phyloP scores from a whole-genome alignment of 2,329 filamentous ascomycete genomes.

The Sarocladiaceae sp. region DNA sequence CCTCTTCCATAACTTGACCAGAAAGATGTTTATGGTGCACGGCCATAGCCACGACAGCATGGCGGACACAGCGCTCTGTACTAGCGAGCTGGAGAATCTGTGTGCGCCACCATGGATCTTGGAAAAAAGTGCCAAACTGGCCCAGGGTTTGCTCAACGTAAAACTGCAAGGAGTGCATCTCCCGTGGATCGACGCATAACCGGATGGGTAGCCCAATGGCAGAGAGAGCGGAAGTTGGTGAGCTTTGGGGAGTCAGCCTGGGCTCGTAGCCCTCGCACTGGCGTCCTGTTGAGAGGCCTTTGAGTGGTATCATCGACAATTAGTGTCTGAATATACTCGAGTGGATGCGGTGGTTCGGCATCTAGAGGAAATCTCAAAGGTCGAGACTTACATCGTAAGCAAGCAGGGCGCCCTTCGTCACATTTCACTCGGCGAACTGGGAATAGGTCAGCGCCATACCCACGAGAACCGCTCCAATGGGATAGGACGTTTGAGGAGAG shows the following conservation, averaged over 20 bases:
- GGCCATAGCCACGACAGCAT: background rate
- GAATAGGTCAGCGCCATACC: background rate
- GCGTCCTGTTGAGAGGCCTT: background rate
- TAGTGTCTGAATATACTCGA: no score
- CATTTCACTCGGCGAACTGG: background rate
- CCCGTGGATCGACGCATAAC: background rate
- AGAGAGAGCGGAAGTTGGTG: no score
- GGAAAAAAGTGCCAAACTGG: background rate
- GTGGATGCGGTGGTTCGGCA: no score
- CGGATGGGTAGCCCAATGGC: background rate
- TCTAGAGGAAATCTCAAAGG: background rate
- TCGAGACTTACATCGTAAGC: background rate
- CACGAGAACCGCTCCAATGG: background rate
- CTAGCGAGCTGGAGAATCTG: background rate
- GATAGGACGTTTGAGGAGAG: background rate
- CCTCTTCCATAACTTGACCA: background rate
- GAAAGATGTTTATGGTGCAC: background rate
- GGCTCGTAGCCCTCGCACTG: background rate
- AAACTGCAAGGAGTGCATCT: background rate
- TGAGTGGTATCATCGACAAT: no score
- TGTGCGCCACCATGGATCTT: background rate
- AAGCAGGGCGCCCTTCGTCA: background rate
- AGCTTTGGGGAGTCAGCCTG: background rate
- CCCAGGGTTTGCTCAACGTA: background rate
- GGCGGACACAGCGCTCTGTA: background rate